Evolutionary conservation across 495 filamentous ascomycete species (phyloP), one percentile per base, ranked within the genome.

Genomic region (Baudoinia panamericana): DNA sequence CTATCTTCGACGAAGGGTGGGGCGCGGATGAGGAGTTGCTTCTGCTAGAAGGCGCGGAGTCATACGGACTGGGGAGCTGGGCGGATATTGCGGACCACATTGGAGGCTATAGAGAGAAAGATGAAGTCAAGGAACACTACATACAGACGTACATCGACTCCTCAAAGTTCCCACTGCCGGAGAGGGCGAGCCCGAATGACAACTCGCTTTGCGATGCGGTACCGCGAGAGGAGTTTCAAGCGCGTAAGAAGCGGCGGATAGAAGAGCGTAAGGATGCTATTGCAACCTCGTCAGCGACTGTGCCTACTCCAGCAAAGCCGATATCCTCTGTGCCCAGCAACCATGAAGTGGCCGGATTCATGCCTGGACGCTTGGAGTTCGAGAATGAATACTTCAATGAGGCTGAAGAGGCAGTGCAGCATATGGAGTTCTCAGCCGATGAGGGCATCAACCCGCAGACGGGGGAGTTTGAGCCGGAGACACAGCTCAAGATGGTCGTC

Each of bases 21-120:
- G 90, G 90, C 29, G 90, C 90, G 5, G 90, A 99, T 56, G 90
- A 99, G 56, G 90, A 99, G 60, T 63, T 95, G 12, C 62, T 94
- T 7, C 65, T 99, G 28, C 63, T 99, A 17, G 92, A 99, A 61
- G 90, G 90, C 12, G 84, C 84, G n/a, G 92, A 99, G 58, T 93
- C 82, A 42, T 99, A 99, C 56, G 90, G 90, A 0, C 65, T 99
- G 32, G 90, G 90, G 5, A 94, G 86, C 4, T 99, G 90, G 90
- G 84, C 85, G 16, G 90, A 99, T 55, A 87, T 99, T 38, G 87
- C 90, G 24, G 87, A 99, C 54, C 90, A 99, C 57, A 95, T 99
- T 43, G 90, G 90, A 12, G 90, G 90, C 13, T 95, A 80, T 51
- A 78, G 90, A 30, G 76, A 73, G 42, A 99, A 93, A 57, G 88